phyloP scores from a whole-genome alignment of 495 filamentous ascomycete species.

The Annulohypoxylon bovei region DNA sequence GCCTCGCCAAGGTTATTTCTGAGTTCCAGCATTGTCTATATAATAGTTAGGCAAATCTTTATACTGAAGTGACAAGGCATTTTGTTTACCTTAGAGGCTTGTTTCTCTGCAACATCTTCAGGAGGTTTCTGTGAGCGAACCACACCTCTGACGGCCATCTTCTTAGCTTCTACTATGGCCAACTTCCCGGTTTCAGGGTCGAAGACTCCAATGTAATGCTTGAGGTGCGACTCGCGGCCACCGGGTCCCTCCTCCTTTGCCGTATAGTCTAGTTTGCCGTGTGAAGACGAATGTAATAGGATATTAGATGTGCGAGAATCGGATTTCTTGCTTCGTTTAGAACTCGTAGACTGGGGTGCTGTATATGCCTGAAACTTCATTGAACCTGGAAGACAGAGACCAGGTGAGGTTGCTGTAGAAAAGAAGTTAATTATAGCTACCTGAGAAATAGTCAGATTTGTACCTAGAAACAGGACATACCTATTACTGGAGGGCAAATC shows the following conservation, averaged over 20 bases:
- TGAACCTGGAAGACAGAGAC: constrained; percentile 65
- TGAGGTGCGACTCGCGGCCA: constrained; percentile 69
- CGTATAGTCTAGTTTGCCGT: constrained; percentile 81
- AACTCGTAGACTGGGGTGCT: constrained; percentile 55
- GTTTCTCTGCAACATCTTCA: constrained; percentile 50
- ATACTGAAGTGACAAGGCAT: not conserved
- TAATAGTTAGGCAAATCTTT: too few relatives aligned
- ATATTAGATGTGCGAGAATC: constrained; percentile 65
- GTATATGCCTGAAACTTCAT: constrained; percentile 71
- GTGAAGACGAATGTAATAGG: constrained; percentile 77
- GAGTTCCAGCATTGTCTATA: constrained; percentile 65
- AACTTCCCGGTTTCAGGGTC: constrained; percentile 78
- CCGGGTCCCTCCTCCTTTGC: constrained; percentile 76
- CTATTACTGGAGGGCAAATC: constrained; percentile 71
- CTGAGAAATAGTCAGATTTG: not conserved
- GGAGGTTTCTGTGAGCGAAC: constrained; percentile 64
- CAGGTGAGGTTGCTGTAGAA: constrained; percentile 71
- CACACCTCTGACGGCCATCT: constrained; percentile 73
- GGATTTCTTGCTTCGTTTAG: constrained; percentile 55
- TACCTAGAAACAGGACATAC: constrained; percentile 50
- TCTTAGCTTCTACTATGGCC: constrained; percentile 78
- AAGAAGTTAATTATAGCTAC: constrained; percentile 12
- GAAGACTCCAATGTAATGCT: constrained; percentile 88
- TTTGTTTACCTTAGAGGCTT: constrained; percentile 53
- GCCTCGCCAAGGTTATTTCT: constrained; percentile 80